Percentiles rank a stretch among this genome's conserved stretches.
Evolutionary conservation across 1,284 basidiomycete genomes (phyloP).

Genomic region (Cutaneotrichosporon daszewskae): DNA sequence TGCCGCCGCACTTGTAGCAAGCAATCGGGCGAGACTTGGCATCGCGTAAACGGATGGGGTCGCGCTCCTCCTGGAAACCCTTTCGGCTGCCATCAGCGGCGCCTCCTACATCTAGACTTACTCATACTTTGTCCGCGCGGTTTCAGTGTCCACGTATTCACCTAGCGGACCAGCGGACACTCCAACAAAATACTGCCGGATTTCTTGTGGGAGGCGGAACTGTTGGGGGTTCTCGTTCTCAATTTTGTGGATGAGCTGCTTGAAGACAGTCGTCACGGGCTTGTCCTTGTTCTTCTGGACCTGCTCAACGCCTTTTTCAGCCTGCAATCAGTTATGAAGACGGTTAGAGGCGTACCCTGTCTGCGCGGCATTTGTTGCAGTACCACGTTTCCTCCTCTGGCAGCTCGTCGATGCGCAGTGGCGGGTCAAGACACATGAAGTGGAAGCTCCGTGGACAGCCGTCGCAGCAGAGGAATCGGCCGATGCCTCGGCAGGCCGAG

Average conservation of each 20-base stretch:
- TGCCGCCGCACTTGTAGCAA: constrained; percentile 83
- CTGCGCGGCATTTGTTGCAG: constrained; percentile 53
- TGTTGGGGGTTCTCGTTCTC: constrained; percentile 54
- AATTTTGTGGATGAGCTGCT: constrained; percentile 26
- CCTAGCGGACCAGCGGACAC: constrained; percentile 69
- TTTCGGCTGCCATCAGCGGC: constrained; percentile 59
- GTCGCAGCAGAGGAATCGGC: constrained; percentile 88
- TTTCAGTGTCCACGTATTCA: constrained; percentile 71
- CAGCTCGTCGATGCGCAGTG: constrained; percentile 78
- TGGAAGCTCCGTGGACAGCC: constrained; percentile 95
- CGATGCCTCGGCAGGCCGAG: constrained; percentile 70
- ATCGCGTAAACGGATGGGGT: constrained; percentile 80
- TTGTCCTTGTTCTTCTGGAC: no score
- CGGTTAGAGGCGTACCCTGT: constrained; percentile 27
- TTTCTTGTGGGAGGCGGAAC: constrained; percentile 79
- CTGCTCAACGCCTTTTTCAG: neutral
- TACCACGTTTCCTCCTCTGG: constrained; percentile 88
- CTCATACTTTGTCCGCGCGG: constrained; percentile 69
- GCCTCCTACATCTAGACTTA: constrained; percentile 17
- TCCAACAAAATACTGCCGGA: constrained; percentile 74
- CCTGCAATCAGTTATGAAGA: neutral
- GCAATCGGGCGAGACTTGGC: constrained; percentile 72
- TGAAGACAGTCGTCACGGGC: constrained; percentile 33
- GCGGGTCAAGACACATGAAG: constrained; percentile 91
- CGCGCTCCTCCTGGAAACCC: constrained; percentile 84